Base-by-base conservation (phyloP, 2,329 filamentous ascomycete genomes). In the Leptosphaerulina australis region DNA sequence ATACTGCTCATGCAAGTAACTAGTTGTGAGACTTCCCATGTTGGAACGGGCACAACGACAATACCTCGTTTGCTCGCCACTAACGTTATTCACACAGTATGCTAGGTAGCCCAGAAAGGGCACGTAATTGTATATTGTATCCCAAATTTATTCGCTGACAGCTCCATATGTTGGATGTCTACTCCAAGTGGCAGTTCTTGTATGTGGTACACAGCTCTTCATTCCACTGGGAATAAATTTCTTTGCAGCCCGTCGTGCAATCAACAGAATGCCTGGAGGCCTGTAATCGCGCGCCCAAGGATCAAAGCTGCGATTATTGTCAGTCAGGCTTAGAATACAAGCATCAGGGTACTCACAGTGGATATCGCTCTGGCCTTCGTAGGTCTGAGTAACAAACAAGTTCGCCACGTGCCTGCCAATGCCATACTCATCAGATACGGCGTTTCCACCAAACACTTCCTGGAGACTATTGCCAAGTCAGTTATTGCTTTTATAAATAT, bases 301-400 rank as follows among this genome's bases (percentile, higher is more conserved):
- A 81, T 82, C 56, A 82, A 66, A 43, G 75, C 74, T 77, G 56
- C 40, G 20, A 12, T 53, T 70, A 58, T 74, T 18, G 53, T 72
- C 52, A 72, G 69, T 51, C 33, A 38, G 21, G 30, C 55, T 35
- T 26, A 18, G 20, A 18, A 31, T 21, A 15, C n/a, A 33, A n/a
- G n/a, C 17, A 31, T 46, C 31, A 11, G 31, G 36, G 34, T 46
- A 83, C 88, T 82, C 77, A 93, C 91, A 85, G 74, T 97, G 94
- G 70, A 97, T 97, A 75, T 97, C 94, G 69, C 92, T 97, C 76
- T 97, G 94, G 17, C 94, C 94, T 77, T 99, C 94, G 64, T 99
- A 99, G 1, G 93, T 97, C 77, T 97, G 93, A 45, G 93, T 95
- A 44, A 99, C 94, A 74, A 95, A 99, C 58, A 99, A 74, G 73